Conservation (phyloP, 768 basidiomycete species). For the Suillus americanus region DNA sequence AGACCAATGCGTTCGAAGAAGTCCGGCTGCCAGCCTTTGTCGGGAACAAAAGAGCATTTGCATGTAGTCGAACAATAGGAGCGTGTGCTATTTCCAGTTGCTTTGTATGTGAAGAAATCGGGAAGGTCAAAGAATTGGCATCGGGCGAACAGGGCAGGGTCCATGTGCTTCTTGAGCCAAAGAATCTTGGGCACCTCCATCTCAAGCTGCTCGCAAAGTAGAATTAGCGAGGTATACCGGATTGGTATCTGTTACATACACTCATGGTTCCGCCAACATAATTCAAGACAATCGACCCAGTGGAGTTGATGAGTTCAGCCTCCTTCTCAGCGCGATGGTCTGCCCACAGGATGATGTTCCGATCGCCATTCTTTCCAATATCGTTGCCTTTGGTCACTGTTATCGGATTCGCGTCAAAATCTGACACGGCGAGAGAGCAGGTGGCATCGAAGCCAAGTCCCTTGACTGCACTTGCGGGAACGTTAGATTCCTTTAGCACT, state of each 20-base stretch:
- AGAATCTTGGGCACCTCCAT: constrained; percentile 99
- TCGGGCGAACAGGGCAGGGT: constrained; percentile 59
- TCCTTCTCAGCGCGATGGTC: constrained; percentile 95
- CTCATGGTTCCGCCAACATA: constrained; percentile 98
- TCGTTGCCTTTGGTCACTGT: constrained; percentile 67
- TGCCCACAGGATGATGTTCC: constrained; percentile 94
- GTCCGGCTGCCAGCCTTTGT: constrained; percentile 83
- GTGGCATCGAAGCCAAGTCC: constrained; percentile 97
- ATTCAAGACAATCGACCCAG: constrained; percentile 81
- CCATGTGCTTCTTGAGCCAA: constrained; percentile 94
- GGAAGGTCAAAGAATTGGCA: constrained; percentile 92
- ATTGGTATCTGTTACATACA: constrained; percentile 42
- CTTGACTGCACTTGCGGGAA: constrained; percentile 64
- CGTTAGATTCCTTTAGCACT: constrained; percentile 57
- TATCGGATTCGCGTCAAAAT: constrained; percentile 71
- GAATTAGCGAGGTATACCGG: constrained; percentile 8
- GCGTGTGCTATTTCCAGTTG: constrained; percentile 68
- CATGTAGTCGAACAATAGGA: constrained; percentile 95
- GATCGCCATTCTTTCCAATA: constrained; percentile 65
- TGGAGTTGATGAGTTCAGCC: constrained; percentile 85
- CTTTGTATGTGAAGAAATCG: constrained; percentile 94
- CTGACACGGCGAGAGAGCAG: constrained; percentile 89
- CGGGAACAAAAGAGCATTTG: constrained; percentile 92
- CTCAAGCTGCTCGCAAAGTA: constrained; percentile 61
- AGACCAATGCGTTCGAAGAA: constrained; percentile 90